A percentile compares a stretch with the other conserved stretches of the same genome.
Conservation (phyloP, 768 basidiomycete species). For the Panellus pusillus region DNA sequence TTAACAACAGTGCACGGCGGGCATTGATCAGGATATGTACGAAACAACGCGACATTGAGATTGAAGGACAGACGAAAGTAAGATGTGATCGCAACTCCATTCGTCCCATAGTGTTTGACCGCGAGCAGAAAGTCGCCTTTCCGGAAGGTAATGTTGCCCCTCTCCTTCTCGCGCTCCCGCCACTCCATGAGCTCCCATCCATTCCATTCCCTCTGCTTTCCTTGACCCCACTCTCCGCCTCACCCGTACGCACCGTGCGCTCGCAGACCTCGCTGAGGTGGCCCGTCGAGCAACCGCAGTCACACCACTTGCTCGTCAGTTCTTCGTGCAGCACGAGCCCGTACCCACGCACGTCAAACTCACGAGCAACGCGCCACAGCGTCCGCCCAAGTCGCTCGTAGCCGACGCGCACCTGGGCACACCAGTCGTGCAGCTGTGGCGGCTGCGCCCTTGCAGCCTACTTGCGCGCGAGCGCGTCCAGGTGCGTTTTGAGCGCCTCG, state of each 20-base stretch:
- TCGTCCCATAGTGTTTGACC: slow-evolving; percentile 56
- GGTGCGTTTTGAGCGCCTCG: slow-evolving; percentile 58
- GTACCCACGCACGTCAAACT: slow-evolving; percentile 74
- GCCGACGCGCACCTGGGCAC: slow-evolving; percentile 56
- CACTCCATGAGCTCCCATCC: slow-evolving; percentile 77
- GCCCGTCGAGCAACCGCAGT: slow-evolving; percentile 79
- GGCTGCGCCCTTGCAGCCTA: slow-evolving; percentile 39
- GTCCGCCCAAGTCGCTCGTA: slow-evolving; percentile 65
- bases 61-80: too few species aligned
- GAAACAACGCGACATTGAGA: too few species aligned
- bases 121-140: slow-evolving; percentile 58
- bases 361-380: slow-evolving; percentile 68
- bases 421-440: slow-evolving; percentile 60
- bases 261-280: slow-evolving; percentile 79
- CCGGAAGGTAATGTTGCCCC: slow-evolving; percentile 69
- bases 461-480: slow-evolving; percentile 58
- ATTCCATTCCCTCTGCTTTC: slow-evolving; percentile 78
- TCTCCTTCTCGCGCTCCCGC: slow-evolving; percentile 71
- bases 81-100: too few species aligned
- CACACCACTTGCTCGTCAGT: slow-evolving; percentile 74
- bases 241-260: slow-evolving; percentile 67
- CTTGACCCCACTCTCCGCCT: slow-evolving; percentile 57
- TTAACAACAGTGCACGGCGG: too few species aligned
- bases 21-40: too few species aligned
- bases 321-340: slow-evolving; percentile 70